A percentile compares a stretch with the other conserved stretches of the same genome.
Evolutionary conservation across 768 basidiomycete species (phyloP).

Genomic region (Gautieria morchelliformis): DNA sequence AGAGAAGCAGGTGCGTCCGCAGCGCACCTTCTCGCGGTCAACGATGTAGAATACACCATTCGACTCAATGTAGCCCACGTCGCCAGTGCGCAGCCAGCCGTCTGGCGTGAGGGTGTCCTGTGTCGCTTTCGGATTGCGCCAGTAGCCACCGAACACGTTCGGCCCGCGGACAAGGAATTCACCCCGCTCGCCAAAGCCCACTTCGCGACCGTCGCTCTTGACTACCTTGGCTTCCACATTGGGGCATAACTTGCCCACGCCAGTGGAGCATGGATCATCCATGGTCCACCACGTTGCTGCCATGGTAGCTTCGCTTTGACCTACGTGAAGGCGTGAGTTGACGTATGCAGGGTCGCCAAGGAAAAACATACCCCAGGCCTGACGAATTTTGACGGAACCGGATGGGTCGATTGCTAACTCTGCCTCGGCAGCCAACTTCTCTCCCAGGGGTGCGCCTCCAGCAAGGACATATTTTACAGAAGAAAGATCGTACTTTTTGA

Average conservation of each 20-base stretch:
- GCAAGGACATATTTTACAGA: constrained; percentile 49
- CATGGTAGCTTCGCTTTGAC: constrained; percentile 34
- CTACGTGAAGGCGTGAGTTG: constrained; percentile 45
- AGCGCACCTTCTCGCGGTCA: constrained; percentile 56
- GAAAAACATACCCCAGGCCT: constrained; percentile 7
- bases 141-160: constrained; percentile 58
- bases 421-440: constrained; percentile 42
- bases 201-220: constrained; percentile 47
- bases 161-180: constrained; percentile 80
- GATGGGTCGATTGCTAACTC: constrained; percentile 34
- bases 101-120: constrained; percentile 56
- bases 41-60: constrained; percentile 72
- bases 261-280: constrained; percentile 8
- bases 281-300: constrained; percentile 34
- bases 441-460: constrained; percentile 76
- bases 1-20: background rate
- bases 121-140: constrained; percentile 65
- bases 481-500: constrained; percentile 58
- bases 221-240: constrained; percentile 71
- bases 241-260: constrained; percentile 58
- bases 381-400: constrained; percentile 7
- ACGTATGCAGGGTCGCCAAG: background rate
- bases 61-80: constrained; percentile 55
- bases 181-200: constrained; percentile 48
- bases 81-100: constrained; percentile 86